Conservation (phyloP, 345 rosid genomes). For the Eucalyptus brandiana region DNA sequence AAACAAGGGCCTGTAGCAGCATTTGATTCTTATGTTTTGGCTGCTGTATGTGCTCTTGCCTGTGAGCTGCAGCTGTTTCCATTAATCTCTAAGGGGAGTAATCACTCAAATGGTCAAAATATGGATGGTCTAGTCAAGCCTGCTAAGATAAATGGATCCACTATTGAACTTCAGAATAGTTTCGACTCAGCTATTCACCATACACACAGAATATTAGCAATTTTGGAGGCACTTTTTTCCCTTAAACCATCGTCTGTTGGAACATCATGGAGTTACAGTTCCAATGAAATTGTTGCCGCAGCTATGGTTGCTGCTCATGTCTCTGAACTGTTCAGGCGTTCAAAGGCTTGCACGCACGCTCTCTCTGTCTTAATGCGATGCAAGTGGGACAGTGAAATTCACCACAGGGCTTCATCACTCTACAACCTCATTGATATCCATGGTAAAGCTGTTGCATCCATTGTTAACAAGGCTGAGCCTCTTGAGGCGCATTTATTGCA, state of each 20-base stretch:
- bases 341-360: conserved; percentile 86
- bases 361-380: conserved; percentile 79
- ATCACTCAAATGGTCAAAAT: conserved; percentile 23
- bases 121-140: conserved; percentile 24
- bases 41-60: conserved; percentile 95
- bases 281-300: conserved; percentile 97
- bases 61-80: conserved; percentile 94
- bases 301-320: conserved; percentile 99
- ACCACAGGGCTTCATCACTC: conserved; percentile 65
- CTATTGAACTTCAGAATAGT: conserved; percentile 42
- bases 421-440: conserved; percentile 92
- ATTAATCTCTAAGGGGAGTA: conserved; percentile 47
- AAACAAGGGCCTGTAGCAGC: conserved; percentile 95
- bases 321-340: conserved; percentile 82
- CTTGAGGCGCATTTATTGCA: conserved; percentile 62
- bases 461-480: conserved; percentile 90
- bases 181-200: conserved; percentile 72
- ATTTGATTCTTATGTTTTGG: conserved; percentile 92
- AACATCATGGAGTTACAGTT: conserved; percentile 89
- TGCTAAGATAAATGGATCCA: conserved; percentile 48
- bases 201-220: conserved; percentile 79
- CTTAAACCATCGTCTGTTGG: conserved; percentile 90
- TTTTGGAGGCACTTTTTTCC: conserved; percentile 91
- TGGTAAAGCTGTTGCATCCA: conserved; percentile 90
- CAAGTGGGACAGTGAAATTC: conserved; percentile 87